Percentiles rank a stretch among this genome's conserved stretches.
Conservation (phyloP, 2,329 filamentous ascomycete genomes). For the Fusarium avenaceum region DNA sequence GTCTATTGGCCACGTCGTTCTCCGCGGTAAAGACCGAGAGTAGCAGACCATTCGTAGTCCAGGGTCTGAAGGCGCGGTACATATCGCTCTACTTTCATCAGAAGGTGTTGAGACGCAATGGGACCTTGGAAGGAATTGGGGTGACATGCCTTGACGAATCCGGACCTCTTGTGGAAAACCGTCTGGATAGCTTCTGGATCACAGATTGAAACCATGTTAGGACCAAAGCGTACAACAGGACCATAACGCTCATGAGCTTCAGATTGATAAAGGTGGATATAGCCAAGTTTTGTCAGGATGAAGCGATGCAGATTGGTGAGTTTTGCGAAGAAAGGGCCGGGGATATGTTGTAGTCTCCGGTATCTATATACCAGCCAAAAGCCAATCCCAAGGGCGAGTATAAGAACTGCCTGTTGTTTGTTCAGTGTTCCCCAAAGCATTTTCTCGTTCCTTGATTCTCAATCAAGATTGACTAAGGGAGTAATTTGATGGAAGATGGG, state of each 20-base stretch:
- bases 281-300: neutral
- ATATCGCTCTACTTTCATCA: neutral
- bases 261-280: neutral
- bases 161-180: neutral
- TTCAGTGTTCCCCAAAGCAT: too few relatives aligned
- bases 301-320: neutral
- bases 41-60: neutral
- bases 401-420: too few relatives aligned
- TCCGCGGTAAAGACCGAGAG: neutral
- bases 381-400: too few relatives aligned
- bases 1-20: neutral
- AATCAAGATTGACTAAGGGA: too few relatives aligned
- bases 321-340: neutral
- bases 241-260: neutral
- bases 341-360: neutral
- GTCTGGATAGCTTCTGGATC: neutral
- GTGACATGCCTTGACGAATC: neutral
- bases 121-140: too few relatives aligned
- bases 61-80: neutral
- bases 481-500: too few relatives aligned
- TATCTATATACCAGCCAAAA: neutral
- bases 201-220: neutral
- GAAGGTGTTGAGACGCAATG: too few relatives aligned
- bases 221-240: neutral
- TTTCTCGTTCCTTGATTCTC: too few relatives aligned